These are phyloP conservation scores for Cephalotrichum gorgonifer DNA, from an alignment of 2,329 filamentous ascomycete genomes.

Conservation along the genomic window DNA sequence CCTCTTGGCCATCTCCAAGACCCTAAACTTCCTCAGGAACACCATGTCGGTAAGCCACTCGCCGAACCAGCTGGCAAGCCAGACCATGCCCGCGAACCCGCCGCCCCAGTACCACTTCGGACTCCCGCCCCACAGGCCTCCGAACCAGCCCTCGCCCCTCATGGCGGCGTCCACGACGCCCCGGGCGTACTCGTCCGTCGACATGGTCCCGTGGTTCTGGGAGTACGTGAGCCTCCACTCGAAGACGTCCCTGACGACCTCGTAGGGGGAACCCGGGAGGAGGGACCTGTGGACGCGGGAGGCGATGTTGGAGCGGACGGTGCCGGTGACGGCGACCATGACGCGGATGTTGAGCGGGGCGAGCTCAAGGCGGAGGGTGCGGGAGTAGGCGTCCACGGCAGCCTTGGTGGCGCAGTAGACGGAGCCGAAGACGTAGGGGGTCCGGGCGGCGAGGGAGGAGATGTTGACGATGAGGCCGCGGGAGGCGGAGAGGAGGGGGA, in stretches of 20 bases:
- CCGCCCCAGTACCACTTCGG: conserved; percentile 24
- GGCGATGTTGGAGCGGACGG: conserved; percentile 40
- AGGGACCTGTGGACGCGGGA: conserved; percentile 27
- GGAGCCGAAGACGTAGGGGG: conserved; percentile 41
- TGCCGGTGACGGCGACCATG: conserved; percentile 45
- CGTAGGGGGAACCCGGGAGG: conserved; percentile 35
- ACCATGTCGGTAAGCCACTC: conserved; percentile 18
- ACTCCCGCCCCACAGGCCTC: conserved; percentile 15
- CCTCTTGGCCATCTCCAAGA: conserved; percentile 12
- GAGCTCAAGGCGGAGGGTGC: conserved; percentile 41
- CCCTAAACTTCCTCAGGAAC: conserved; percentile 14
- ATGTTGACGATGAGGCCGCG: conserved; percentile 45
- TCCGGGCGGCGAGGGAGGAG: conserved; percentile 37
- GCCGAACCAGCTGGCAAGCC: conserved; percentile 18
- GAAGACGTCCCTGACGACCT: conserved; percentile 33
- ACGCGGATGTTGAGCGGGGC: conserved; percentile 44
- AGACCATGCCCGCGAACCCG: conserved; percentile 17
- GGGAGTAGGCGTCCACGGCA: conserved; percentile 41
- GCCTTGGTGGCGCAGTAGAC: conserved; percentile 47
- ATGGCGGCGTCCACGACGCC: conserved; percentile 32
- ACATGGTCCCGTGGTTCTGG: conserved; percentile 25
- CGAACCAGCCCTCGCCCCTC: conserved; percentile 9
- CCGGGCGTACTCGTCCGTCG: conserved; percentile 30
- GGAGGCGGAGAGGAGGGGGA: conserved; percentile 35
- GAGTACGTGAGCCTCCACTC: conserved; percentile 34